Conservation (phyloP, 2,329 filamentous ascomycete species). For the Cladosporium sp. region DNA sequence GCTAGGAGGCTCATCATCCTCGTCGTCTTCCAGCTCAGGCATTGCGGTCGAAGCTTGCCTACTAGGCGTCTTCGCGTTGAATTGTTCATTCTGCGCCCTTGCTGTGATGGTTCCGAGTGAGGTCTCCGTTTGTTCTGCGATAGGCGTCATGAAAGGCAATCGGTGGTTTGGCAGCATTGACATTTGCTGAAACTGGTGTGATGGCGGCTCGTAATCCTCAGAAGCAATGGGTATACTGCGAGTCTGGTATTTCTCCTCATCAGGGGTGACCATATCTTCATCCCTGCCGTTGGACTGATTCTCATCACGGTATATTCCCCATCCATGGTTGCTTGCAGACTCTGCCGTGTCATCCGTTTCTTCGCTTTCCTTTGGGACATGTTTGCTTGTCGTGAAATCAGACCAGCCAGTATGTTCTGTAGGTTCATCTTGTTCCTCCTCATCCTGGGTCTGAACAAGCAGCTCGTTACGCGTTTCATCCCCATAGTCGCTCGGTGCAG, state of each 20-base stretch:
- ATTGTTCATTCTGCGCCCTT: conserved; percentile 52
- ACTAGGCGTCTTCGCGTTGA: conserved; percentile 72
- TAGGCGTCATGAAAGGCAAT: conserved; percentile 97
- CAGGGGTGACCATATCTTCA: conserved; percentile 45
- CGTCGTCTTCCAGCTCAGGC: conserved; percentile 38
- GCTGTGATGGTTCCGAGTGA: conserved; percentile 67
- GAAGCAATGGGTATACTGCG: conserved; percentile 75
- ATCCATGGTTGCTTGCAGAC: conserved; percentile 25
- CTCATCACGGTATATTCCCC: conserved; percentile 30
- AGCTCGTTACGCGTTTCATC: conserved; percentile 56
- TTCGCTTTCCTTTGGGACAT: conserved; percentile 51
- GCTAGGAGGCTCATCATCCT: conserved; percentile 50
- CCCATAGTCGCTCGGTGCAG: conserved; percentile 58
- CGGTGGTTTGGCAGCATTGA: conserved; percentile 76
- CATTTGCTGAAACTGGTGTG: conserved; percentile 69
- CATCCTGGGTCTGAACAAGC: conserved; percentile 35
- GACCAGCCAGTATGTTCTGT: conserved; percentile 73
- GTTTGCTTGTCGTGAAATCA: conserved; percentile 71
- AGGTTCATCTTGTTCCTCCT: conserved; percentile 32
- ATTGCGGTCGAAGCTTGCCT: conserved; percentile 43
- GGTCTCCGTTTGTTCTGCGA: conserved; percentile 89
- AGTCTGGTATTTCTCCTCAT: conserved; percentile 45
- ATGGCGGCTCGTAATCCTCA: conserved; percentile 76
- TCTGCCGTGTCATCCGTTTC: conserved; percentile 35
- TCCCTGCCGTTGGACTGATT: conserved; percentile 25